These are phyloP conservation scores for Trichoderma sp. DNA, from an alignment of 2,329 filamentous ascomycete species.

Conservation along the genomic window DNA sequence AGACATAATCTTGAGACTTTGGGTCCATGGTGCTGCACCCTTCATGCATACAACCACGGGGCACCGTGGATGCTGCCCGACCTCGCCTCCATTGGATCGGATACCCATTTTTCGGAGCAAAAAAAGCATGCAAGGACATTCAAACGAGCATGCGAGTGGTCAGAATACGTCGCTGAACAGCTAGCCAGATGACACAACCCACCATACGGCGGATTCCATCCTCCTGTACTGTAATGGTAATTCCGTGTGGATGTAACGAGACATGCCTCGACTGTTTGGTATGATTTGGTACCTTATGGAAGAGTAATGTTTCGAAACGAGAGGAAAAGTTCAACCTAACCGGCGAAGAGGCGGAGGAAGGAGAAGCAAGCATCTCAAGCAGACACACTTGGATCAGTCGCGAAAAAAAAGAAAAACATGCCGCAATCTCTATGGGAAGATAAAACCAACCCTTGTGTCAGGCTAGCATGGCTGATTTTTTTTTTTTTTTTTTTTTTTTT, in stretches of 20 bases:
- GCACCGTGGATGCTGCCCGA: not conserved
- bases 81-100: not conserved
- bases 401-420: not conserved
- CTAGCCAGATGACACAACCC: not conserved
- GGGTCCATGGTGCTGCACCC: not conserved
- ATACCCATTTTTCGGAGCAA: not conserved
- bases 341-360: no score
- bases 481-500: not conserved
- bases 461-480: not conserved
- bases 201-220: not conserved
- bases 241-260: not conserved
- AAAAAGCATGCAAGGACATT: not conserved
- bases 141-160: not conserved
- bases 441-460: not conserved
- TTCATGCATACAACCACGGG: not conserved
- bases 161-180: not conserved
- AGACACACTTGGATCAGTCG: not conserved
- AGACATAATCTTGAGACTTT: not conserved
- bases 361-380: not conserved
- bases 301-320: not conserved
- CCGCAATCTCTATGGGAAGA: not conserved
- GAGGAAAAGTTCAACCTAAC: not conserved
- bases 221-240: not conserved
- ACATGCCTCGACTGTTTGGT: not conserved
- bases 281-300: not conserved